Conservation (phyloP, 106 monocot genomes). For the Allium fistulosum region DNA sequence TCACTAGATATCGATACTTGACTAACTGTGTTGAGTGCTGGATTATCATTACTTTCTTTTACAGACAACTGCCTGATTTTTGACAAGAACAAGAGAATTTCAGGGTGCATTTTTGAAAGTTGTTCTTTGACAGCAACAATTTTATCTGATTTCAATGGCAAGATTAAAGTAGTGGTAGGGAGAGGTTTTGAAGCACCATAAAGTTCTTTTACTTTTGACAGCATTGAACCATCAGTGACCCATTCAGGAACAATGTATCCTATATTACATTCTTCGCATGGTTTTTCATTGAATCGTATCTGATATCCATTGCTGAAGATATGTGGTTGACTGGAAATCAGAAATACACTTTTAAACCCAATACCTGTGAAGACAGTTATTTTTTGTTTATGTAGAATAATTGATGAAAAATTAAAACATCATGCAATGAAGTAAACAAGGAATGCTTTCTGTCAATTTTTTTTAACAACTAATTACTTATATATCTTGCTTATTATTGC, state of each 20-base stretch:
- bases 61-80: constrained; percentile 17
- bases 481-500: too few species aligned
- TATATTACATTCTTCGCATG: not conserved
- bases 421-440: too few species aligned
- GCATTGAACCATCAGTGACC: constrained; percentile 4
- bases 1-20: constrained; percentile 1
- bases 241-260: constrained; percentile 25
- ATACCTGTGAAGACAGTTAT: not conserved
- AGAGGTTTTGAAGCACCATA: constrained; percentile 9
- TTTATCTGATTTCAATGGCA: constrained; percentile 16
- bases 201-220: not conserved
- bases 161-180: constrained; percentile 11
- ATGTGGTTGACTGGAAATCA: not conserved
- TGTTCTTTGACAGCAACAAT: constrained; percentile 9
- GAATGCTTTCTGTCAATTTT: too few species aligned
- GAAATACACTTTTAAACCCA: constrained; percentile 2
- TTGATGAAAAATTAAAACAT: too few species aligned
- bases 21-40: not conserved
- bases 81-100: constrained; percentile 13
- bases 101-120: constrained; percentile 15
- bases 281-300: constrained; percentile 16
- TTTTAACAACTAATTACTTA: too few species aligned
- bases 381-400: too few species aligned
- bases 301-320: constrained; percentile 1
- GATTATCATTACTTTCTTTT: not conserved